Evolutionary conservation across 805 yeast species (phyloP), one percentile per base, ranked within the genome.

Genomic region (Ogataea glucozyma): DNA sequence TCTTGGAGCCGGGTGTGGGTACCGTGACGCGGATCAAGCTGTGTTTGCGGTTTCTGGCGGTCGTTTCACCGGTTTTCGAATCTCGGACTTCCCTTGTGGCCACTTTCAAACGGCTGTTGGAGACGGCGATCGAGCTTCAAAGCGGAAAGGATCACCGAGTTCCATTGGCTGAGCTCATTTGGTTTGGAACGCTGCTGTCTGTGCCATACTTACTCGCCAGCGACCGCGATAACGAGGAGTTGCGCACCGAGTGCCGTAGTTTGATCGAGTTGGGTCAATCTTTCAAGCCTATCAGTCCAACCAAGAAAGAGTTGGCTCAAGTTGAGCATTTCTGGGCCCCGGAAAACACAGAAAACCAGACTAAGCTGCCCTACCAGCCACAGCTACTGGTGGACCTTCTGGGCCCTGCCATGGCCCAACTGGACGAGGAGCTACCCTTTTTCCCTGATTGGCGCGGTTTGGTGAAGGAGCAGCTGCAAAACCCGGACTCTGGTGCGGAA

Each of bases 1-100:
- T 5, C 32, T 21, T 11, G 32, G n/a, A 5, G 32, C 46, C 8
- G 4, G 21, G 5, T 30, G 21, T 10, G 3, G 32, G 32, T 30
- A 12, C 13, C 14, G 85, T 88, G 79, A 83, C 83, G 48, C 78
- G 79, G 50, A 60, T 87, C 49, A 90, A 91, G 63, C 70, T 85
- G 10, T 65, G 82, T 12, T 56, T 88, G 46, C 78, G 96, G 56
- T 81, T 89, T 49, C 66, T 88, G 49, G 79, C 88, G 0, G 62
- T 83, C 3, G 65, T 89, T 49, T 61, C 81, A 1, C 85, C 88
- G 3, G 76, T 88, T 23, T 64, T 88, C 37, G 78, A 75, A 19
- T 41, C 42, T 21, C 75, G 74, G 26, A 78, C 73, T 21, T 35
- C 52, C 2, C 46, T 65, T 7, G 49, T 64, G 41, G 67, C 64